These are phyloP conservation scores for Magnaporthiopsis incrustans DNA, from an alignment of 2,329 filamentous ascomycete genomes.

Conservation along the genomic window DNA sequence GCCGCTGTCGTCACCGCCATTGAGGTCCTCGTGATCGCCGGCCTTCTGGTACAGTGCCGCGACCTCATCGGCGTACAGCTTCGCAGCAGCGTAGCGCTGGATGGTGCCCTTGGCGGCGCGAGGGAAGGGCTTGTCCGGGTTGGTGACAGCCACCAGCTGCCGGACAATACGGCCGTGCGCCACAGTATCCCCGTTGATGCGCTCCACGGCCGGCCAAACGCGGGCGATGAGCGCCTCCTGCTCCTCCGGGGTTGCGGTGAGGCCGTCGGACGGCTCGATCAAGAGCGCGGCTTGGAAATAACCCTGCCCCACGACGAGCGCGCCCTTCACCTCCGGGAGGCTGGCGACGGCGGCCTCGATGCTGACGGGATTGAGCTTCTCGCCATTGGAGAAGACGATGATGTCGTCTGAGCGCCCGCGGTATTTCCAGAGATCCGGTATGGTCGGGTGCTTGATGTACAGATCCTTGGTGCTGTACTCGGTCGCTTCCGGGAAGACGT, in stretches of 20 bases:
- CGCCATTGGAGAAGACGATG: slow-evolving; percentile 41
- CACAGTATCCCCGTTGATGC: slow-evolving; percentile 34
- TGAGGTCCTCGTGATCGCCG: slow-evolving; percentile 7
- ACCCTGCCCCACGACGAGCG: slow-evolving; percentile 36
- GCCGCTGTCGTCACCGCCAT: slow-evolving; percentile 11
- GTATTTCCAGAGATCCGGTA: slow-evolving; percentile 27
- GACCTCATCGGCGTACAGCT: slow-evolving; percentile 35
- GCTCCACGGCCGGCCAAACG: slow-evolving; percentile 34
- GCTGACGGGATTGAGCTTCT: slow-evolving; percentile 40
- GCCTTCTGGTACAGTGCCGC: slow-evolving; percentile 29
- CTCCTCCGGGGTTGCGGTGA: slow-evolving; percentile 20
- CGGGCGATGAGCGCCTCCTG: slow-evolving; percentile 27
- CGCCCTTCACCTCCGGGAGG: slow-evolving; percentile 31
- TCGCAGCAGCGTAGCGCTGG: slow-evolving; percentile 29
- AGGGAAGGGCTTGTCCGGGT: slow-evolving; percentile 32
- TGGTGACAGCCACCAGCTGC: slow-evolving; percentile 29
- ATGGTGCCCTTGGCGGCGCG: slow-evolving; percentile 38
- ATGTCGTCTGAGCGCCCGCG: slow-evolving; percentile 33
- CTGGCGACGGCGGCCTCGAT: slow-evolving; percentile 31
- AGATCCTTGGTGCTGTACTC: slow-evolving; percentile 38
- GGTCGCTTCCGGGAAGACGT: slow-evolving; percentile 29
- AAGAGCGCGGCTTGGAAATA: slow-evolving; percentile 39
- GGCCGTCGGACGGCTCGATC: slow-evolving; percentile 29
- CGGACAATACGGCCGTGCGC: slow-evolving; percentile 37
- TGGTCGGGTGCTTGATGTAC: slow-evolving; percentile 29